These are phyloP conservation scores for Aspergillus fijiensis DNA, from an alignment of 2,329 filamentous ascomycete species.

Conservation along the genomic window DNA sequence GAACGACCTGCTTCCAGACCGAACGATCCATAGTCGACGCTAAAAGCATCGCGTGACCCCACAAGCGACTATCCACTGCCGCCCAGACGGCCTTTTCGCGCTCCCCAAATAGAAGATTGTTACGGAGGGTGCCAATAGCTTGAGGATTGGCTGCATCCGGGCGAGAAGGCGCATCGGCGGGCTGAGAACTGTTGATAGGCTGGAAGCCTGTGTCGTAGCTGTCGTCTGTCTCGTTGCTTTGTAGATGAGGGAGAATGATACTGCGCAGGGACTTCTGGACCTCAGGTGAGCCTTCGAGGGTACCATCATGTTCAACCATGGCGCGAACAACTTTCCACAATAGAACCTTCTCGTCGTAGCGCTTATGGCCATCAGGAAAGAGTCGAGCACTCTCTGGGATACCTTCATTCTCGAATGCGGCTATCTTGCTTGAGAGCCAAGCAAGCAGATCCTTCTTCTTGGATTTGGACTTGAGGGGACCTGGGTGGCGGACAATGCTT, in stretches of 20 bases:
- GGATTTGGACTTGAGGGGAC: conserved; percentile 80
- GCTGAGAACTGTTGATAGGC: conserved; percentile 40
- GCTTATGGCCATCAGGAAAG: conserved; percentile 58
- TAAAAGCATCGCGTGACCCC: conserved; percentile 94
- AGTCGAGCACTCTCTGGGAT: conserved; percentile 50
- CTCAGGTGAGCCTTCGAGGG: conserved; percentile 68
- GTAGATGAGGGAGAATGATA: conserved; percentile 65
- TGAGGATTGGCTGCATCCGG: conserved; percentile 69
- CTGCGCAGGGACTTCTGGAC: conserved; percentile 74
- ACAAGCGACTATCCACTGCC: conserved; percentile 87
- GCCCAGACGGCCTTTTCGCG: conserved; percentile 90
- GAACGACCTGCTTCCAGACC: conserved; percentile 87
- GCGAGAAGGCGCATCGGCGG: conserved; percentile 41
- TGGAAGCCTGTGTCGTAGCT: conserved; percentile 24
- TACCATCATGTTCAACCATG: conserved; percentile 83
- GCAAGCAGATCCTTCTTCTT: conserved; percentile 91
- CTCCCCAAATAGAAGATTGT: conserved; percentile 73
- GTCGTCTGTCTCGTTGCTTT: conserved; percentile 31
- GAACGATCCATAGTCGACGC: conserved; percentile 71
- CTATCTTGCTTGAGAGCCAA: conserved; percentile 79
- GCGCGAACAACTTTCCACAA: conserved; percentile 83
- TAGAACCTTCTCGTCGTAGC: conserved; percentile 73
- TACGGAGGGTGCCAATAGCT: conserved; percentile 70
- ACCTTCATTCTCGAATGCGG: conserved; percentile 62
- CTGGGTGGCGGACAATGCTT: conserved; percentile 77